These are phyloP conservation scores for Drechslera avenae DNA, from an alignment of 2,329 filamentous ascomycete species.

Conservation along the genomic window DNA sequence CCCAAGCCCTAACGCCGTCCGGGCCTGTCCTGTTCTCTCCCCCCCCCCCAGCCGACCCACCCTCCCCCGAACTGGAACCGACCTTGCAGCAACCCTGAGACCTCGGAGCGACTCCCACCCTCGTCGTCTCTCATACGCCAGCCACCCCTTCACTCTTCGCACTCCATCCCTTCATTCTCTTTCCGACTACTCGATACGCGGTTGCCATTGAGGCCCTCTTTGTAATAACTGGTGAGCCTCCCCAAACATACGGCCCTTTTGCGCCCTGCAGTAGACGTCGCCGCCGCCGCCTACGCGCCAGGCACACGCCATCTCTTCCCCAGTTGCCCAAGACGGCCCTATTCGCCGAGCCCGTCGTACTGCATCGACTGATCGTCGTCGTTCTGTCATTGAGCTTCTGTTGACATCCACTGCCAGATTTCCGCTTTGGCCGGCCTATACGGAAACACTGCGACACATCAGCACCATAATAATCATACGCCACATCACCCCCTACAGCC, in stretches of 20 bases:
- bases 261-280: not conserved
- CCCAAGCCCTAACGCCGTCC: conserved; percentile 18
- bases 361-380: not conserved
- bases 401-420: conserved; percentile 26
- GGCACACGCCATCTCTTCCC: conserved; percentile 12
- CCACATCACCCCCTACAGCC: conserved; percentile 43
- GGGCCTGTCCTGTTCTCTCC: conserved; percentile 1
- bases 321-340: conserved; percentile 5
- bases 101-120: conserved; percentile 38
- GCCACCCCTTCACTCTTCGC: conserved; percentile 34
- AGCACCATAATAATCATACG: conserved; percentile 35
- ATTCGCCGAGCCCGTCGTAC: conserved; percentile 1
- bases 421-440: conserved; percentile 45
- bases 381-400: conserved; percentile 3
- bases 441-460: conserved; percentile 34
- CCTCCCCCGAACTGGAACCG: conserved; percentile 18
- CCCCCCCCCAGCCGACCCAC: conserved; percentile 28
- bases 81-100: conserved; percentile 37
- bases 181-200: conserved; percentile 1
- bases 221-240: conserved; percentile 42
- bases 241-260: not conserved
- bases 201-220: conserved; percentile 12
- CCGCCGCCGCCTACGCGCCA: not conserved
- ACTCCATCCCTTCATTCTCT: conserved; percentile 12
- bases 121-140: conserved; percentile 32